Base-by-base conservation (phyloP, 345 rosid genomes). In the Eucalyptus brandiana region DNA sequence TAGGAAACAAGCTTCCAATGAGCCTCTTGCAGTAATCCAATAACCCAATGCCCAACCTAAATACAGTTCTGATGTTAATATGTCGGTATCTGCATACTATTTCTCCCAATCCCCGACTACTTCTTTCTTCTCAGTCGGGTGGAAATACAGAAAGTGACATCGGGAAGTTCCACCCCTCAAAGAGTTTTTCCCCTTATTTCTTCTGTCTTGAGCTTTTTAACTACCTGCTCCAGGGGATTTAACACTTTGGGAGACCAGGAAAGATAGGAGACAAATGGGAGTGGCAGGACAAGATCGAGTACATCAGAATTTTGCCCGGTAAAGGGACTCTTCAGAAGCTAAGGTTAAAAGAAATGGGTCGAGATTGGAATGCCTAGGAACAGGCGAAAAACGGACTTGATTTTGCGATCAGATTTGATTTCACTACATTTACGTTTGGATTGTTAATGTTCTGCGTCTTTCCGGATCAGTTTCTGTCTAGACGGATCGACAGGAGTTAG, bases 31-130 rank as follows among this genome's bases (percentile, higher is more conserved):
- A 21, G 5, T 21, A 21, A 53, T 53, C 0, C 58, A 53, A 53
- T 8, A 21, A 53, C 26, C 58, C 2, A 0, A 53, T 53, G 58
- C 58, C 26, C 58, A 8, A 53, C 5, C 26, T 53, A 53, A 21
- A 53, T 53, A 53, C 0, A 53, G 2, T 53, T 53, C 1, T 53
- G 3, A 53, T 21, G 3, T 53, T 53, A 53, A 53, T 26, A 53
- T 8, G 0, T 21, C 26, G 1, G 0, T 19, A 53, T 53, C 11
- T 1, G 1, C 5, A 53, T 0, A 0, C 2, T 5, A 53, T 53
- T 8, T 53, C 26, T 53, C 11, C 26, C 26, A 21, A 8, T 53
- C 58, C 58, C 26, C 11, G 0, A 53, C 24, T 21, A 53, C 1
- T 53, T 53, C 26, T 53, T 53, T 53, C 26, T 53, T 53, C 26